Base-by-base conservation (phyloP, 345 rosid genomes). In the Eucalyptus polyanthemos region DNA sequence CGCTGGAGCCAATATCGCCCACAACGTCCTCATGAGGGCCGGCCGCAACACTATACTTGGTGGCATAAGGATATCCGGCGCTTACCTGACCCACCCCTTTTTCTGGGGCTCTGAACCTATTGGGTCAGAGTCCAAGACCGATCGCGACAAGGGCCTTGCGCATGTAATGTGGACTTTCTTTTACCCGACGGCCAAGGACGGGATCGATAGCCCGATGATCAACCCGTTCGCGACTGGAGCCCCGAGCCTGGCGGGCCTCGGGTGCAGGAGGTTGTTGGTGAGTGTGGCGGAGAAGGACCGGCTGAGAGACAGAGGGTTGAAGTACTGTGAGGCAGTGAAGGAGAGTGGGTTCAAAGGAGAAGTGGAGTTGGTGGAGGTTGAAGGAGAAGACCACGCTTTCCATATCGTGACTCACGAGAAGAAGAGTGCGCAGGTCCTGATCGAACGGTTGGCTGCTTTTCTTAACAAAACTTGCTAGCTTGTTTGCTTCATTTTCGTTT, bases 81-180 rank as follows among this genome's bases (percentile, higher is more conserved):
- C 90, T 49, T 89, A 89, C 72, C 58, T 92, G 19, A 89, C 93
- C 3, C 95, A 95, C 25, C 94, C 94, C 19, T 94, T 88, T 88
- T 94, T 95, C 69, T 95, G 96, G 94, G 93, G 95, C 22, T 93
- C 96, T 0, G 47, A 94, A 86, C 91, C 94, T 24, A 65, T 91
- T 3, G 96, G 94, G 21, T 81, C 88, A 3, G 96, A 94, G 88
- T 12, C 56, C 1, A 29, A 5, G 2, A 90, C 31, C 9, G 91
- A 91, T 8, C 89, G 85, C 5, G 92, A 89, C 76, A 89, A 90
- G 62, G 15, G 1, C 14, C 19, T 42, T 9, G 12, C 86, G 2
- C 4, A 3, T 6, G 15, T 7, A 34, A 12, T 92, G 7, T 94
- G 95, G 95, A 9, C 80, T 2, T 93, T 89, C 14, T 37, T 93